Percentiles rank a stretch among this genome's conserved stretches.
Conservation (phyloP, 2,329 filamentous ascomycete species). For the Cladorrhinum sp. region DNA sequence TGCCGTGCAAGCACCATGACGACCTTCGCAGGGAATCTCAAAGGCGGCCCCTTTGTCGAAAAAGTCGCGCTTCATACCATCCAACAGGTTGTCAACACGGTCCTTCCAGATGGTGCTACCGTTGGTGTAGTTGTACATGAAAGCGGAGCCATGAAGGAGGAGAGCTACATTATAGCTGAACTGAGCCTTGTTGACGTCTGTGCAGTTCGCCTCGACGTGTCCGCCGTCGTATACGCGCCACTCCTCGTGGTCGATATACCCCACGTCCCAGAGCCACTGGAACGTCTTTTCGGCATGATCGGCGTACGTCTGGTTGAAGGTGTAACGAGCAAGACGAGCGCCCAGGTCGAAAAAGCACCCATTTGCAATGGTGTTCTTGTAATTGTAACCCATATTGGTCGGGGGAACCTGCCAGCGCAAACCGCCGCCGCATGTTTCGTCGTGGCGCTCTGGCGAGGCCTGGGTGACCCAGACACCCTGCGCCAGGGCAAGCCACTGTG, state of each 20-base stretch:
- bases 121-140: constrained; percentile 65
- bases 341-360: constrained; percentile 60
- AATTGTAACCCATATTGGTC: constrained; percentile 72
- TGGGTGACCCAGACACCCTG: constrained; percentile 68
- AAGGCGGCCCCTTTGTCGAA: constrained; percentile 58
- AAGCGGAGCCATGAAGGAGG: constrained; percentile 60
- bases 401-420: constrained; percentile 75
- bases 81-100: constrained; percentile 54
- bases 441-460: constrained; percentile 60
- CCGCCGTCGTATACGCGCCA: constrained; percentile 62
- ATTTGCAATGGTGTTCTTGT: constrained; percentile 55
- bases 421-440: constrained; percentile 62
- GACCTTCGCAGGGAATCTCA: constrained; percentile 64
- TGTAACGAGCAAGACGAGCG: constrained; percentile 69
- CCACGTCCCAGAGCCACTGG: constrained; percentile 55
- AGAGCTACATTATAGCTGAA: constrained; percentile 67
- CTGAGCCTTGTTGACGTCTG: constrained; percentile 57
- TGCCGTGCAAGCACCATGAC: constrained; percentile 56
- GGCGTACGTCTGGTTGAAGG: constrained; percentile 61
- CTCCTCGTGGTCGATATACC: constrained; percentile 56
- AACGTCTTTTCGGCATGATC: constrained; percentile 60
- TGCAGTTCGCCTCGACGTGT: constrained; percentile 57
- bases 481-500: constrained; percentile 63
- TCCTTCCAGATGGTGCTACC: constrained; percentile 51
- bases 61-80: constrained; percentile 48